phyloP scores from a whole-genome alignment of 768 basidiomycete species.

The Suillus ampliporus region DNA sequence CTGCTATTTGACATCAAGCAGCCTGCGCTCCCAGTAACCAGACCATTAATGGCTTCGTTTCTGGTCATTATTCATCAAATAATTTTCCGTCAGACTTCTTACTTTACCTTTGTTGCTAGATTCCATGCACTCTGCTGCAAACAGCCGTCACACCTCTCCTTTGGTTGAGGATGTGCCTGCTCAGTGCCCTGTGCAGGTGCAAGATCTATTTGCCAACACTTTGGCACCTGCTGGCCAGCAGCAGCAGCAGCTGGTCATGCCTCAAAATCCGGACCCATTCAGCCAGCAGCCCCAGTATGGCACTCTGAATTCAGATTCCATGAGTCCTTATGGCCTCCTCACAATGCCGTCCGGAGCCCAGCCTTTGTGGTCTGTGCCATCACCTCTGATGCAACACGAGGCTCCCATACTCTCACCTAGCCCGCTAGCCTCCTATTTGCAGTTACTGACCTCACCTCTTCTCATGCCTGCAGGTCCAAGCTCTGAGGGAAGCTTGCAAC shows the following conservation, averaged over 20 bases:
- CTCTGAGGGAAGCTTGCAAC: not conserved
- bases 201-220: not conserved
- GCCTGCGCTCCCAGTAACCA: not conserved
- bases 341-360: not conserved
- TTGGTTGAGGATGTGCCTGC: not conserved
- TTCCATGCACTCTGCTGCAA: not conserved
- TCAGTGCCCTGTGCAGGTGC: not conserved
- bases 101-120: not conserved
- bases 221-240: not conserved
- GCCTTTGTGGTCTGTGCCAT: not conserved
- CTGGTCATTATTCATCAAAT: not conserved
- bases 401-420: not conserved
- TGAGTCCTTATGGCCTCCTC: not conserved
- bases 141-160: not conserved
- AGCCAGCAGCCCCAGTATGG: not conserved
- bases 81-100: not conserved
- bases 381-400: not conserved
- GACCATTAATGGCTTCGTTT: not conserved
- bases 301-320: not conserved
- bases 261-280: too few relatives aligned
- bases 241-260: not conserved
- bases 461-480: not conserved
- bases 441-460: not conserved
- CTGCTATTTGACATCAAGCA: not conserved
- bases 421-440: not conserved